Evolutionary conservation across 2,329 filamentous ascomycete species (phyloP), one percentile per base, ranked within the genome.

Genomic region (Diplodia mutila): DNA sequence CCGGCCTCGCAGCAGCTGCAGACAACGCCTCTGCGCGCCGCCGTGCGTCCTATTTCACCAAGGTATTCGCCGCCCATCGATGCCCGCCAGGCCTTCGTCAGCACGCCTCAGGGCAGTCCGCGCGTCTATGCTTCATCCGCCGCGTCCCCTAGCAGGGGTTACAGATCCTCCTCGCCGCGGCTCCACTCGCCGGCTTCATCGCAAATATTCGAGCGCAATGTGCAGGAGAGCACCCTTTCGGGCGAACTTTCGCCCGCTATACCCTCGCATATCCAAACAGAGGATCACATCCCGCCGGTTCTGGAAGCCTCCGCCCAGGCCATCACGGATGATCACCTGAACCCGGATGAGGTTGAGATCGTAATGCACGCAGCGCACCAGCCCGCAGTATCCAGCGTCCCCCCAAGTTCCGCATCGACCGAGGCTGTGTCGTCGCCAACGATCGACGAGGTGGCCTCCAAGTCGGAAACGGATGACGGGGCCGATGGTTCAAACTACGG

Each of bases 341-440:
- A 95, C 77, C 93, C 93, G 4, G 93, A 97, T 77, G 87, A 89
- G 27, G 94, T 98, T 65, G 93, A 97, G 81, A 97, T 98, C 76
- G 87, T 97, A 54, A 97, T 92, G 59, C 93, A 96, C 77, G 86
- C 87, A 37, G 89, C 89, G 27, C 94, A 97, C 78, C 93, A 94
- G 75, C 90, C 92, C 29, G 93, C 92, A 14, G 85, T 88, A 1
- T 84, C 89, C 12, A 74, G 73, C 70, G 73, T 77, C 69, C n/a
- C 32, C 32, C 54, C 37, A 21, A 34, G 39, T 25, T 21, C 54
- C 11, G 55, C 37, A 16, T 67, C 65, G 16, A 68, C 69, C 23
- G 77, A 79, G 29, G 77, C 76, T 27, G 61, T 78, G 16, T 75
- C 78, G 68, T 77, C 77, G 51, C 74, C 76, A 3, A 75, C 74